Evolutionary conservation across 495 filamentous ascomycete species (phyloP).

Genomic region (Neurospora africana): DNA sequence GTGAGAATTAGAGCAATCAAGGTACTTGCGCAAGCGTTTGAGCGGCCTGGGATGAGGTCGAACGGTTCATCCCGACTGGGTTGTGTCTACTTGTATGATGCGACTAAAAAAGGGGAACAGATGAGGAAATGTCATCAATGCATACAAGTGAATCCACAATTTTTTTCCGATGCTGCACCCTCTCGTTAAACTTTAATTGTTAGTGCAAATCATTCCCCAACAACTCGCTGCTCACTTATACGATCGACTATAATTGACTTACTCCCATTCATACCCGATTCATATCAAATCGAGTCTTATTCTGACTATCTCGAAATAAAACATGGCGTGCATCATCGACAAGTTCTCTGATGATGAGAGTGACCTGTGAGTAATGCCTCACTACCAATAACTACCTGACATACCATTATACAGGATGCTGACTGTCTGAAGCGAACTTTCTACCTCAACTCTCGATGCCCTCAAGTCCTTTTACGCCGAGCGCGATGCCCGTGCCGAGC

Average conservation of each 20-base stretch:
- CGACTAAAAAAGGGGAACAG: not conserved
- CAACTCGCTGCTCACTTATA: not conserved
- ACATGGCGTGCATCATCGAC: not conserved
- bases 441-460: constrained; percentile 48
- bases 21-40: not conserved
- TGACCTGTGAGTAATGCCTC: constrained; percentile 23
- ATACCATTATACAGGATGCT: not conserved
- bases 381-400: not conserved
- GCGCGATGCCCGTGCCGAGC: constrained; percentile 46
- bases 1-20: not conserved
- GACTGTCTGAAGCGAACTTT: constrained; percentile 37
- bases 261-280: not conserved
- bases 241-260: not conserved
- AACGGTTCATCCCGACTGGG: not conserved
- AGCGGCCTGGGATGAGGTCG: not conserved
- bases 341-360: not conserved
- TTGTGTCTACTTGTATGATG: not conserved
- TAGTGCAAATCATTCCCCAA: not conserved
- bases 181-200: not conserved
- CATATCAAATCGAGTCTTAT: not conserved
- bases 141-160: not conserved
- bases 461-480: constrained; percentile 61
- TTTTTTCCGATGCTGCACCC: not conserved
- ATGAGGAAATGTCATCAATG: not conserved
- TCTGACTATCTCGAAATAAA: too few relatives aligned